Evolutionary conservation across 768 basidiomycete species (phyloP), one percentile per base, ranked within the genome.

Genomic region (Chalciporus pseudorubinellus): DNA sequence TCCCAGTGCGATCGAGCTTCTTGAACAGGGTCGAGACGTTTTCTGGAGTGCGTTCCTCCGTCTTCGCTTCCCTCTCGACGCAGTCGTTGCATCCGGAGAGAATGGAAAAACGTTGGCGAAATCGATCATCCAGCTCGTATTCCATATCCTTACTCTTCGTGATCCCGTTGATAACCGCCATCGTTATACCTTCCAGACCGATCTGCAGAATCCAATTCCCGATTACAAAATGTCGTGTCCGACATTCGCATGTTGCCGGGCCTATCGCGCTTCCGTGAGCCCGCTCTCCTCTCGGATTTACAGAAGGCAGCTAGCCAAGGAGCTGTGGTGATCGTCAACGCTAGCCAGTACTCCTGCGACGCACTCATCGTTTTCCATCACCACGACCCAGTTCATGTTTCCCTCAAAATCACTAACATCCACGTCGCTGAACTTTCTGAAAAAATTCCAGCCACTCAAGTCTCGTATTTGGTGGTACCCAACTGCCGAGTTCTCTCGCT

Each of bases 311-410:
- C 65, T 14, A 45, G 48, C 16, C 51, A 47, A 10, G 68, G 68
- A 13, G 65, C 67, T 3, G 55, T 70, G 18, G 59, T 71, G 14
- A 46, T 75, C 21, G 54, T 73, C 39, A 73, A 71, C 41, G 51
- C 65, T 14, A 57, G 61, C 50, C 16, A 43, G 20, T 50, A 39
- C 13, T 50, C 67, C 31, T 74, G 66, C 22, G 69, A 74, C 50
- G 72, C 70, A 0, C 44, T 74, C 24, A 62, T 71, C 11, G 51
- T 72, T 20, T 8, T 45, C 6, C 20, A 22, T 20, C 20, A 40
- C 4, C 36, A 29, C 18, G 29, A 45, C 6, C 57, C 57, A 49
- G 14, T 47, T 38, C 29, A 31, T 12, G 12, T 44, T 52, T 22
- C 59, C 19, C 31, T 47, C n/a, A 26, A 14, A 16, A 16, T 56